phyloP scores from a whole-genome alignment of 371 early-diverging fungal genomes.

The Saksenaea vasiformis region DNA sequence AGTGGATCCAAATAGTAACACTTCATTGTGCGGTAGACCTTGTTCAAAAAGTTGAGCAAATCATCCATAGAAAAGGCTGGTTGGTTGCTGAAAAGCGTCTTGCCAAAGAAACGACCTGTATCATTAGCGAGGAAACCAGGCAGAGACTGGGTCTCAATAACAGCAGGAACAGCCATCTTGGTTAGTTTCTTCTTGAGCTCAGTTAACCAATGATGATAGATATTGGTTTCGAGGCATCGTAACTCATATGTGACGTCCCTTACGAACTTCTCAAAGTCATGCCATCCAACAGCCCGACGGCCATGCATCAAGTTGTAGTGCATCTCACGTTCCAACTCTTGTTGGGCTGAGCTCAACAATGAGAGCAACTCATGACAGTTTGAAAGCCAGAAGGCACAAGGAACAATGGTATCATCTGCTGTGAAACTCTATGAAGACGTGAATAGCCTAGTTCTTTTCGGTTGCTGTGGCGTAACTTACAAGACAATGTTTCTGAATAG shows the following conservation, averaged over 20 bases:
- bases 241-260: constrained; percentile 67
- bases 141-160: constrained; percentile 90
- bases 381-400: constrained; percentile 90
- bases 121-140: constrained; percentile 88
- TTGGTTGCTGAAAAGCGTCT: constrained; percentile 70
- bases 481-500: constrained; percentile 77
- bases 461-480: constrained; percentile 26
- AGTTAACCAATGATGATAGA: constrained; percentile 86
- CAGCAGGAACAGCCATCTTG: constrained; percentile 93
- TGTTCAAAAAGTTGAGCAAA: constrained; percentile 86
- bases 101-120: constrained; percentile 82
- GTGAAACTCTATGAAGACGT: constrained; percentile 24
- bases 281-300: constrained; percentile 52
- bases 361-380: constrained; percentile 93
- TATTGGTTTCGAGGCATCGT: constrained; percentile 68
- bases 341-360: constrained; percentile 50
- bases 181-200: constrained; percentile 90
- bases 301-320: constrained; percentile 44
- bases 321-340: constrained; percentile 50
- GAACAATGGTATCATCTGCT: constrained; percentile 64
- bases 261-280: constrained; percentile 64
- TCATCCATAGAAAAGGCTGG: constrained; percentile 90
- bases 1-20: constrained; percentile 92
- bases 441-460: constrained; percentile 4
- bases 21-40: constrained; percentile 90